Evolutionary conservation across 495 filamentous ascomycete genomes (phyloP).

Genomic region (Xeromyces bisporus): DNA sequence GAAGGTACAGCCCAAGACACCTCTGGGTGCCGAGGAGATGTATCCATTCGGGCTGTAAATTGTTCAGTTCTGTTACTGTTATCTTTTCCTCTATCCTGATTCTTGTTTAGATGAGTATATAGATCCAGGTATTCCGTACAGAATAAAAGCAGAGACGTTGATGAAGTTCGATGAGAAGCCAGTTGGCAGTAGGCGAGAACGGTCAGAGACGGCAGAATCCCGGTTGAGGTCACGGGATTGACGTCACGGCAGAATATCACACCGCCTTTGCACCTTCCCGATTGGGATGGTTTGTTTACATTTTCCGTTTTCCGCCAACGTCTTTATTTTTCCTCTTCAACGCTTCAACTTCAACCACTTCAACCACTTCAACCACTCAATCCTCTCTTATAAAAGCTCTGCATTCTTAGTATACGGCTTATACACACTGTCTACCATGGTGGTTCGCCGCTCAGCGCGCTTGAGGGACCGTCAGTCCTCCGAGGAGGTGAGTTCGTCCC

Average conservation of each 20-base stretch:
- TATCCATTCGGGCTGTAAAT: conserved; percentile 40
- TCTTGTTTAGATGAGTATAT: no score
- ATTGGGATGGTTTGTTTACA: conserved; percentile 1
- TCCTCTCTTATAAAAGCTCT: not conserved
- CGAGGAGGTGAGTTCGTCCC: conserved; percentile 8
- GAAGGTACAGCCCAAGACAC: conserved; percentile 30
- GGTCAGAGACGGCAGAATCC: no score
- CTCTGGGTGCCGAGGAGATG: conserved; percentile 31
- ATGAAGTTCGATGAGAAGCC: no score
- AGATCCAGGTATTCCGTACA: no score
- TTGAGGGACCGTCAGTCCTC: conserved; percentile 5
- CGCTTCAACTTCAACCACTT: not conserved
- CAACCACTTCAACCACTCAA: not conserved
- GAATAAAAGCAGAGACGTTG: no score
- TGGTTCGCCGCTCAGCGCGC: conserved; percentile 9
- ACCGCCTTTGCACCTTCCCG: not conserved
- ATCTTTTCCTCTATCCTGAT: no score
- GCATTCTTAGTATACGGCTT: no score
- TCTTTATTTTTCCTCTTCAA: not conserved
- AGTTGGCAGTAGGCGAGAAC: no score
- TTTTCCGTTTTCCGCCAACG: not conserved
- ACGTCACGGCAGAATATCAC: not conserved
- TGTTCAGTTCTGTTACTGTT: no score
- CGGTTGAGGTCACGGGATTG: not conserved
- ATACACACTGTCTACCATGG: conserved; percentile 4